Conservation (phyloP, 805 yeast species). For the Zygoascus tannicola region DNA sequence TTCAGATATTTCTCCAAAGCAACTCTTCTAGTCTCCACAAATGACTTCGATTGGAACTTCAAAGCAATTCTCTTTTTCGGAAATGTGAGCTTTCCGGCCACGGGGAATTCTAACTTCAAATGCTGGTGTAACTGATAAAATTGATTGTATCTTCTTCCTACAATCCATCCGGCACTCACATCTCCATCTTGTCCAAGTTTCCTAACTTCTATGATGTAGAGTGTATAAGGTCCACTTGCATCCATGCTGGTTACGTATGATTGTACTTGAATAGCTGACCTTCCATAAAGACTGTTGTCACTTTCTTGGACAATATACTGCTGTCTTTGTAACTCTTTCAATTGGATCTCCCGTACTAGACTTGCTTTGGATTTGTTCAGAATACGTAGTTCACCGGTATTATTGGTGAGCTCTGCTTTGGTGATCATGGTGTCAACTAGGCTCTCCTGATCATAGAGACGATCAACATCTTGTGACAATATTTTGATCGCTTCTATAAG, state of each 20-base stretch:
- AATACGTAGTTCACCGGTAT: constrained; percentile 56
- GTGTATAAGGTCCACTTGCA: constrained; percentile 48
- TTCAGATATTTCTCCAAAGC: constrained; percentile 57
- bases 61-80: constrained; percentile 53
- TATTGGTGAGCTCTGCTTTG: constrained; percentile 82
- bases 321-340: constrained; percentile 66
- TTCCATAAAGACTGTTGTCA: constrained; percentile 63
- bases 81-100: constrained; percentile 40
- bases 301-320: constrained; percentile 77
- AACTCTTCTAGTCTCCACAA: constrained; percentile 54
- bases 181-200: constrained; percentile 36
- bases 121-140: constrained; percentile 64
- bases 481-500: constrained; percentile 56
- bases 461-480: constrained; percentile 49
- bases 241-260: constrained; percentile 44
- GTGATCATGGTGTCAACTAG: constrained; percentile 58
- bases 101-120: constrained; percentile 43
- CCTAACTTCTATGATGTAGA: constrained; percentile 71
- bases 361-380: constrained; percentile 58
- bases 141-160: constrained; percentile 83
- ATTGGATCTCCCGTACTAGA: constrained; percentile 59
- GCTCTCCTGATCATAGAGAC: constrained; percentile 49
- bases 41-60: constrained; percentile 53
- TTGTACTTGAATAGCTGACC: constrained; percentile 29
- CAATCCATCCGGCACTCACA: constrained; percentile 71